Conservation (phyloP, 1,284 basidiomycete species). For the Apiotrichum gamsii region DNA sequence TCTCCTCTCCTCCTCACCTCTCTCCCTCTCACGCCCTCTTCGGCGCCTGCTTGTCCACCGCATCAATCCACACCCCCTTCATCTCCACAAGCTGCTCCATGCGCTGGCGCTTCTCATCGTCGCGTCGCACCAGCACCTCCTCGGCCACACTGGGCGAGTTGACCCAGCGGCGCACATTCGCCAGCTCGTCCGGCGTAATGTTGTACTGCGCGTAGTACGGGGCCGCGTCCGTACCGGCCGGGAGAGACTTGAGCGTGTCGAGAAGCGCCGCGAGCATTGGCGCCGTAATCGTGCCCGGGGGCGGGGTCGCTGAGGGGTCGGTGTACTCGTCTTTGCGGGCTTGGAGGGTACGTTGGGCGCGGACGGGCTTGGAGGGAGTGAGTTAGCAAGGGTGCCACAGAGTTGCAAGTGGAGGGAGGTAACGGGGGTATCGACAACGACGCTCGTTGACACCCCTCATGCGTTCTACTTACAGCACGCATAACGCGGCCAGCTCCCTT, state of each 20-base stretch:
- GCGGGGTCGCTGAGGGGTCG: constrained; percentile 38
- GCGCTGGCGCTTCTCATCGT: constrained; percentile 49
- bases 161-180: constrained; percentile 57
- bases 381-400: background rate
- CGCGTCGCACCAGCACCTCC: constrained; percentile 51
- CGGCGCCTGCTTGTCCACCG: no score
- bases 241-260: constrained; percentile 58
- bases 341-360: constrained; percentile 39
- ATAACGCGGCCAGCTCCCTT: constrained; percentile 55
- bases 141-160: constrained; percentile 64
- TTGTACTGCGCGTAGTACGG: constrained; percentile 51
- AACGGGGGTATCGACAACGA: no score
- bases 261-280: constrained; percentile 58
- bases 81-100: constrained; percentile 45
- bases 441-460: no score
- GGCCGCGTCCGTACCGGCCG: constrained; percentile 49
- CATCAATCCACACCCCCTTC: no score
- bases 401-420: no score
- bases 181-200: constrained; percentile 56
- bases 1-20: background rate
- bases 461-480: constrained; percentile 51
- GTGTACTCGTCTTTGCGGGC: constrained; percentile 46
- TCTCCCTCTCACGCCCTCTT: no score
- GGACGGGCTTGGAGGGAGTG: constrained; percentile 26
- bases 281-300: constrained; percentile 56